Base-by-base conservation (phyloP, 306 rosid species). In the Malus domestica region DNA sequence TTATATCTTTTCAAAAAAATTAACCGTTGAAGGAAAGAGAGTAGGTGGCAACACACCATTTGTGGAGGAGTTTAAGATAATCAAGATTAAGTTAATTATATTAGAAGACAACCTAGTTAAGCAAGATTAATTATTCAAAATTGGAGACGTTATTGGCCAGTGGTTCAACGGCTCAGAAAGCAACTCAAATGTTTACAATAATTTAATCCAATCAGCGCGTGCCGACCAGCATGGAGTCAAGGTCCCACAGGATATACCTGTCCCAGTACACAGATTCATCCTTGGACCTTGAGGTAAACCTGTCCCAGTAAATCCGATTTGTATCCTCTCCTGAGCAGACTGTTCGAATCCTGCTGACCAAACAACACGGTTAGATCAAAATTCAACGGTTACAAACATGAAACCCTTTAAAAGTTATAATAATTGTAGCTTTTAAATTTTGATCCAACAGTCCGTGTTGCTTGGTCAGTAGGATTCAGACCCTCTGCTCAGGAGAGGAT, bases 61-160 rank as follows among this genome's bases (percentile, higher is more conserved):
- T 19, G 71, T 23, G 23, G 60, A 81, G 49, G 20, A 40, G 14
- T 46, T 1, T 1, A 72, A 72, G 78, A 20, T 11, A 19, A 38
- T 62, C 32, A 63, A 40, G 52, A 12, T 75, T 75, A 51, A 45
- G 42, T 54, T 76, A 72, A 20, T 75, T 49, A 33, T 32, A 65
- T 54, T 76, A 72, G 25, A 72, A 71, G 77, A 73, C 54, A 76
- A 77, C 79, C 74, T 73, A 22, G 67, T 40, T 40, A 14, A 51
- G 55, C 55, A 51, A 16, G 55, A 51, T 51, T 51, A 51, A 15
- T 51, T 51, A 51, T 15, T 51, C 55, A 42, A 42, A 42, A 42
- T 9, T 42, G 12, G 12, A 42, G 45, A 9, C 45, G 45, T 42
- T 42, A 42, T 9, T 9, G 12, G 45, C 12, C 45, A 4, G 57